Evolutionary conservation across 2,329 filamentous ascomycete species (phyloP), one percentile per base, ranked within the genome.

Genomic region (Beauveria rudraprayagi): DNA sequence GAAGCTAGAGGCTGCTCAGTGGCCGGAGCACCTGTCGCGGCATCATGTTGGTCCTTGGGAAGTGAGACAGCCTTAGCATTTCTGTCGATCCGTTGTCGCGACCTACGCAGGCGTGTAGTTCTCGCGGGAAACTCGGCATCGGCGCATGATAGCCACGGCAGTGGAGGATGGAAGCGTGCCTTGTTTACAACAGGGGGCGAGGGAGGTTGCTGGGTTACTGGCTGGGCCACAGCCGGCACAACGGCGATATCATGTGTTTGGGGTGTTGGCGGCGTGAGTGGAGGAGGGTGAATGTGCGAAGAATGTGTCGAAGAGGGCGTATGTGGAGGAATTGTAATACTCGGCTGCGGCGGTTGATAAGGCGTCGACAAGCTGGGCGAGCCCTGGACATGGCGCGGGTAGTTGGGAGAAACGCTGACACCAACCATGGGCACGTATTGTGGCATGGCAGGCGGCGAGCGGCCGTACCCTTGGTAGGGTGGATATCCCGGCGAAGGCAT

Each of bases 71-170:
- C 66, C 40, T 73, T 67, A 5, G 71, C 70, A 44, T 76, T 69
- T 7, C 71, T 68, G 19, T 70, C 71, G 24, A 78, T 64, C 7
- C 69, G 70, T 65, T 74, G 79, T 70, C 78, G 79, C 65, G 75
- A 77, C 41, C 74, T 72, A 66, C 73, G 78, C 14, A 72, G 70
- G 46, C 72, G 74, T 11, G 67, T 64, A 34, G 70, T 68, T 66
- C 69, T 69, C 54, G 65, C 67, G 14, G 84, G 83, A 67, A 84
- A 87, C 10, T 76, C 73, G 30, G 72, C 66, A 37, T 82, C 79
- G 3, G 81, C 80, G 37, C 71, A 72, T 0, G 83, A 85, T 28
- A 78, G 67, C 83, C 84, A 87, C 10, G 84, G 84, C 10, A 87
- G 72, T 28, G 81, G 81, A 68, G 78, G 72, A 62, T 72, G 75